Evolutionary conservation across 1,139 yeast species (phyloP).

Genomic region (Zhuliangozyma parablackwelliae): DNA sequence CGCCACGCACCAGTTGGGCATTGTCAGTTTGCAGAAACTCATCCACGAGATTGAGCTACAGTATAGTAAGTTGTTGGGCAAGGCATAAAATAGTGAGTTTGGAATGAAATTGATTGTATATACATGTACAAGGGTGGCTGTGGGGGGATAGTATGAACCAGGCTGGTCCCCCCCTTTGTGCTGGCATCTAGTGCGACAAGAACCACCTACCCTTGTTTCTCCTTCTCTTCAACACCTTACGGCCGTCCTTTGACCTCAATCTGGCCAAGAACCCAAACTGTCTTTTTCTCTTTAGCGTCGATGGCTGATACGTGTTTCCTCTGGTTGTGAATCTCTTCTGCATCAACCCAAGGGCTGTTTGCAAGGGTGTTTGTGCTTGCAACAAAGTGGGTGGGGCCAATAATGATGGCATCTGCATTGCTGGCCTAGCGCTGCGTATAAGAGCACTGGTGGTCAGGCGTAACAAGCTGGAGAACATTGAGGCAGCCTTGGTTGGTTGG

Average conservation of each 20-base stretch:
- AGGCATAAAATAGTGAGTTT: slow-evolving; percentile 20
- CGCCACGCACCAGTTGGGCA: slow-evolving; percentile 74
- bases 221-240: slow-evolving; percentile 74
- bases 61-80: slow-evolving; percentile 45
- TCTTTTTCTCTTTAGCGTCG: slow-evolving; percentile 85
- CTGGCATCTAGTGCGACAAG: slow-evolving; percentile 79
- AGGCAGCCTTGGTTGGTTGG: not conserved
- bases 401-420: not conserved
- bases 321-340: slow-evolving; percentile 76
- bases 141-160: not conserved
- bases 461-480: slow-evolving; percentile 10
- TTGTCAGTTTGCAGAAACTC: slow-evolving; percentile 67
- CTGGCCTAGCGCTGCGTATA: too few species aligned
- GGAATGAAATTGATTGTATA: not conserved
- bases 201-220: slow-evolving; percentile 93
- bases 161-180: too few species aligned
- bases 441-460: slow-evolving; percentile 4
- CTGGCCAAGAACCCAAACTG: slow-evolving; percentile 90
- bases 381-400: not conserved
- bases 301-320: slow-evolving; percentile 95
- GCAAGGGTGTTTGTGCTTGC: slow-evolving; percentile 15
- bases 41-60: slow-evolving; percentile 58
- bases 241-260: slow-evolving; percentile 70
- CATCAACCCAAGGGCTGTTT: slow-evolving; percentile 32
- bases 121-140: slow-evolving; percentile 2